These are phyloP conservation scores for Phytophthora pini DNA, from an alignment of 352 stramenopile species.

Conservation along the genomic window DNA sequence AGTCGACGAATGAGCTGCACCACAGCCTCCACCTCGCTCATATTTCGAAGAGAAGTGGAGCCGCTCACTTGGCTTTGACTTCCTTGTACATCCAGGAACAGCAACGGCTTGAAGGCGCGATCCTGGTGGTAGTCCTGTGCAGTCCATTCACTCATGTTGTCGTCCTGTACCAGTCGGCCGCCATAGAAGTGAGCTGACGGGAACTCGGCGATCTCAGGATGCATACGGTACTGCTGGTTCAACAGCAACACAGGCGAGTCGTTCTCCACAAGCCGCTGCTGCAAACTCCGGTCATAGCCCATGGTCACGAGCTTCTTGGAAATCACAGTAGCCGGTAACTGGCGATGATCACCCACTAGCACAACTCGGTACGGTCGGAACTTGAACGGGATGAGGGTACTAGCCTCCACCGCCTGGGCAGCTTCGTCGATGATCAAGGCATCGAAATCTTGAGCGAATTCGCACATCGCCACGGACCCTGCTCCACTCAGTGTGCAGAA, in stretches of 20 bases:
- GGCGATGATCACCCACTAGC: slow-evolving; percentile 95
- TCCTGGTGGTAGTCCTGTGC: slow-evolving; percentile 67
- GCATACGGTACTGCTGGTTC: slow-evolving; percentile 98
- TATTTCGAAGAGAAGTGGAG: slow-evolving; percentile 79
- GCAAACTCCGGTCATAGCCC: slow-evolving; percentile 95
- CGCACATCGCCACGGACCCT: slow-evolving; percentile 80
- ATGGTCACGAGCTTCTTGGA: slow-evolving; percentile 84
- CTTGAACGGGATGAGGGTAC: slow-evolving; percentile 97
- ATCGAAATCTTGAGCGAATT: slow-evolving; percentile 95
- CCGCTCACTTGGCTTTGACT: slow-evolving; percentile 75
- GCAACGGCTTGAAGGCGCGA: slow-evolving; percentile 55
- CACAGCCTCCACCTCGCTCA: slow-evolving; percentile 82
- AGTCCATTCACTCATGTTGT: slow-evolving; percentile 82
- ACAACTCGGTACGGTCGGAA: slow-evolving; percentile 85
- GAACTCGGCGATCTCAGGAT: slow-evolving; percentile 96
- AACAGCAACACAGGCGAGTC: slow-evolving; percentile 88
- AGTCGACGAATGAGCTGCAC: slow-evolving; percentile 92
- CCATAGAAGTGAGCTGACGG: slow-evolving; percentile 95
- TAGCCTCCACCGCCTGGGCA: slow-evolving; percentile 96
- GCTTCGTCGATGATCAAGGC: slow-evolving; percentile 98
- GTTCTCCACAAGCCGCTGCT: slow-evolving; percentile 95
- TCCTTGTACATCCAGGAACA: slow-evolving; percentile 73
- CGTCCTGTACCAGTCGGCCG: slow-evolving; percentile 87
- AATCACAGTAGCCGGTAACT: slow-evolving; percentile 98
- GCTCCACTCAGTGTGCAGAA: slow-evolving; percentile 88